These are phyloP conservation scores for Cavenderia fasciculata DNA, from an alignment of 78 protist species.

Conservation along the genomic window DNA sequence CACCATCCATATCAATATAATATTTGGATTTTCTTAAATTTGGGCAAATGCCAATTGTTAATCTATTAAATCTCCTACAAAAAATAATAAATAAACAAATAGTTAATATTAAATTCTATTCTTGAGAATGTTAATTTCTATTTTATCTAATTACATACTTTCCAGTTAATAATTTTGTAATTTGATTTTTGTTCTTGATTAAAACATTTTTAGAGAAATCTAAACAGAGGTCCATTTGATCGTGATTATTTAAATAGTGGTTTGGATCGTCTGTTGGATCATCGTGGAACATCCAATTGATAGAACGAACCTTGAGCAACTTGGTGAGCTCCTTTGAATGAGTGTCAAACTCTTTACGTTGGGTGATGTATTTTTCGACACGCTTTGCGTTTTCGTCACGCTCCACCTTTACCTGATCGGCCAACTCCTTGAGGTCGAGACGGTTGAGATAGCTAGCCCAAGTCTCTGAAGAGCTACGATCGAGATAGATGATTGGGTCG, in stretches of 20 bases:
- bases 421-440: not conserved
- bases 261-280: slow-evolving; percentile 67
- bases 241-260: not conserved
- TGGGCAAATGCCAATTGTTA: slow-evolving; percentile 28
- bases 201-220: slow-evolving; percentile 25
- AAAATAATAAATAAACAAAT: too few relatives aligned
- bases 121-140: too few relatives aligned
- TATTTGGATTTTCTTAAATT: slow-evolving; percentile 15
- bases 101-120: too few relatives aligned
- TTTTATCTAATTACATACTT: slow-evolving; percentile 6
- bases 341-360: slow-evolving; percentile 6
- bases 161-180: slow-evolving; percentile 20
- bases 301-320: slow-evolving; percentile 7
- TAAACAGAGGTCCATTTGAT: slow-evolving; percentile 28
- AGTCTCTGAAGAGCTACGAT: slow-evolving; percentile 42
- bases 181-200: slow-evolving; percentile 3
- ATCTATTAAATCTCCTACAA: not conserved
- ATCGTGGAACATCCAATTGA: slow-evolving; percentile 9
- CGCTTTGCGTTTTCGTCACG: not conserved
- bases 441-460: slow-evolving; percentile 21
- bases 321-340: not conserved
- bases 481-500: slow-evolving; percentile 28
- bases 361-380: not conserved
- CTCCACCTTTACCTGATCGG: not conserved
- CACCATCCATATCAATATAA: slow-evolving; percentile 47